phyloP scores from a whole-genome alignment of 73 alveolate species.

The Paramecium sonneborni region DNA sequence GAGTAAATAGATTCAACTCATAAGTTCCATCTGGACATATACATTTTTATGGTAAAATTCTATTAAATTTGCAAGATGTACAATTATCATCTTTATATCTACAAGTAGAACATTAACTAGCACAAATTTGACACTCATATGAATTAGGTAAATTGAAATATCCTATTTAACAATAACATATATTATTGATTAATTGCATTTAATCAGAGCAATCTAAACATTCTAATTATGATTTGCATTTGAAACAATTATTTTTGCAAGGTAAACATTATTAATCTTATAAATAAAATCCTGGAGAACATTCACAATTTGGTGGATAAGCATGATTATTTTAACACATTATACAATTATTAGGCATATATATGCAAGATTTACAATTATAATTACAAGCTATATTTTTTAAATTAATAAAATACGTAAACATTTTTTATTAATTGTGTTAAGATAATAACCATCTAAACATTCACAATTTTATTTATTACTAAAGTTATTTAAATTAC shows the following conservation, averaged over 20 bases:
- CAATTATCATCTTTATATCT: background rate
- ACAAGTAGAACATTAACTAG: background rate
- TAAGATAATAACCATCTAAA: background rate
- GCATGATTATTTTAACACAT: background rate
- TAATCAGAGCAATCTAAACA: background rate
- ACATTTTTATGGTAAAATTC: background rate
- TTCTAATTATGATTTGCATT: background rate
- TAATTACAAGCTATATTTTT: background rate
- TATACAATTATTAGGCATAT: background rate
- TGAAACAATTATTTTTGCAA: background rate
- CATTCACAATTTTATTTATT: background rate
- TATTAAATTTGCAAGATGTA: background rate
- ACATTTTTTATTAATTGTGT: background rate
- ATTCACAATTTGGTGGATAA: background rate
- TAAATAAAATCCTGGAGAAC: background rate
- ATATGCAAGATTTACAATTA: background rate
- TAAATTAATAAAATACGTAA: background rate
- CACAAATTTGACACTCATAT: background rate
- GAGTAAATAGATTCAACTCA: background rate
- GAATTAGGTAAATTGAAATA: background rate
- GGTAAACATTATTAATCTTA: background rate
- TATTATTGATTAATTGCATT: background rate
- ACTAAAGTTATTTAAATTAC: background rate
- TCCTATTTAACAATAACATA: background rate
- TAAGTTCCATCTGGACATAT: constrained; percentile 25